Base-by-base conservation (phyloP, 2,329 filamentous ascomycete species). In the Balansia obtecta region DNA sequence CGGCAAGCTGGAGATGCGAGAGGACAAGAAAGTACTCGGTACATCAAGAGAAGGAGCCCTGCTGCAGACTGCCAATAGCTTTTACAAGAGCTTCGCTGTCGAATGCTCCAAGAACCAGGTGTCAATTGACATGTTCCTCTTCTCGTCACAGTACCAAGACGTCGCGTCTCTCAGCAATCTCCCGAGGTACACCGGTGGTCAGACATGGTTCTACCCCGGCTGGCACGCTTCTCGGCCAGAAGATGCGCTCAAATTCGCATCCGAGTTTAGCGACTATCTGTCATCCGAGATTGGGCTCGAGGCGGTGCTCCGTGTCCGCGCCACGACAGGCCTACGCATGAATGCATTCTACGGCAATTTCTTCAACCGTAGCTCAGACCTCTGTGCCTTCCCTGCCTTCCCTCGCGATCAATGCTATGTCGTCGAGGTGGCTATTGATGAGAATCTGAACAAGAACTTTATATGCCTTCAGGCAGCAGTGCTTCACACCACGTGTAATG, bases 301-400 rank as follows among this genome's bases (percentile, higher is more conserved):
- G 69, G 93, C 93, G 42, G 93, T 98, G 38, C 83, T 98, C 50
- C 86, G 93, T 64, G 93, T 98, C 39, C 85, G 93, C 57, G 93
- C 93, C 16, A 96, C 90, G 2, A 97, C 90, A 22, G 93, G 93
- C 48, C 72, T 98, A 52, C 83, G 93, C 49, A 97, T 97, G 86
- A 95, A 84, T 71, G 90, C 91, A 2, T 98, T 98, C 71, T 98
- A 97, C 68, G 93, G 93, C 58, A 98, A 98, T 72, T 98, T 98
- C 71, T 98, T 98, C 77, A 98, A 97, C 73, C 81, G 93, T 59
- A 95, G 88, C 65, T 96, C 90, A 15, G 93, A 98, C 70, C 80
- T 98, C 33, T 97, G 93, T 66, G 93, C 93, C 12, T 98, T 98
- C 76, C 93, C 93, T 1, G 90, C 93, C 0, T 97, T 98, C 74